phyloP scores from a whole-genome alignment of 1,284 basidiomycete genomes.

The Malassezia brasiliensis region DNA sequence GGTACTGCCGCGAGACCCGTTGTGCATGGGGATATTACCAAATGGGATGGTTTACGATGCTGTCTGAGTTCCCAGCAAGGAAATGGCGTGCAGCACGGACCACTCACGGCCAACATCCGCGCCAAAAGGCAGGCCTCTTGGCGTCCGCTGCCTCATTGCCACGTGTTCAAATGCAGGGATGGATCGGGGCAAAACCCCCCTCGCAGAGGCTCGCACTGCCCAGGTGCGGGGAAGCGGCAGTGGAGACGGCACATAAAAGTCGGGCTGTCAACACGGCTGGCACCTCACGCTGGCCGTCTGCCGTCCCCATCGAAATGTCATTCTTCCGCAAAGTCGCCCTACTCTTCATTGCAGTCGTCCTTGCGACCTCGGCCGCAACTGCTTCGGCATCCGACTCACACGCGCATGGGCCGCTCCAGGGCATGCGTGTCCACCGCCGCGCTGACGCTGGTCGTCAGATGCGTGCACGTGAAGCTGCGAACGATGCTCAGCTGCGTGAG shows the following conservation, averaged over 20 bases:
- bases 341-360: not conserved
- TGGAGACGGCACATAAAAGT: no score
- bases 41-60: no score
- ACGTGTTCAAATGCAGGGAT: no score
- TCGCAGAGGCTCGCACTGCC: not conserved
- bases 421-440: not conserved
- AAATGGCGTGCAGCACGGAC: no score
- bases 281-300: not conserved
- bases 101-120: no score
- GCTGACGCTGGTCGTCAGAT: slow-evolving; percentile 4
- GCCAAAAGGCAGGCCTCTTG: no score
- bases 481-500: not conserved
- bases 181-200: not conserved
- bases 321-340: not conserved
- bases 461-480: not conserved
- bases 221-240: not conserved
- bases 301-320: not conserved
- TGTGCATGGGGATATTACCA: no score
- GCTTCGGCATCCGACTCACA: not conserved
- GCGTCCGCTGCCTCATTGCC: no score
- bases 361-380: not conserved
- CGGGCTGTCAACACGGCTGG: no score
- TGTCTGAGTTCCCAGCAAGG: no score
- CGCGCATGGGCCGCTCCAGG: not conserved
- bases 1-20: no score